Percentiles rank a stretch among this genome's conserved stretches.
phyloP scores from a whole-genome alignment of 2,329 filamentous ascomycete species.

The Plenodomus biglobosus region DNA sequence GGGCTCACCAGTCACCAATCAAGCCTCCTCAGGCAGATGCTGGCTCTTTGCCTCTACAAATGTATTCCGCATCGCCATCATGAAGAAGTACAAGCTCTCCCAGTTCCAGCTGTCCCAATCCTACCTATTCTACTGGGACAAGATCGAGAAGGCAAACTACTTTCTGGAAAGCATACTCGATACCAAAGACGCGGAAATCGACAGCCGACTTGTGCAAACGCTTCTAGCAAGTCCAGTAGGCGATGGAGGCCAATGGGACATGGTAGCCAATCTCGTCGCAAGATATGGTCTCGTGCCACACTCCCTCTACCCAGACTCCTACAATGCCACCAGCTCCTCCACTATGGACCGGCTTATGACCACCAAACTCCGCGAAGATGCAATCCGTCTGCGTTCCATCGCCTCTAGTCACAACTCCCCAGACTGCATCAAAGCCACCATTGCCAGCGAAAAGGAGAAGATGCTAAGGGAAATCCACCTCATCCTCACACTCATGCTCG shows the following conservation, averaged over 20 bases:
- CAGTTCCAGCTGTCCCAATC: slow-evolving; percentile 84
- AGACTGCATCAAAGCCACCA: slow-evolving; percentile 43
- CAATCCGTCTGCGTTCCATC: slow-evolving; percentile 68
- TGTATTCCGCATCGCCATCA: slow-evolving; percentile 83
- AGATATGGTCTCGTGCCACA: slow-evolving; percentile 91
- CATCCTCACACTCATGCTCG: slow-evolving; percentile 79
- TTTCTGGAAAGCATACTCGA: slow-evolving; percentile 83
- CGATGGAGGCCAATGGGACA: slow-evolving; percentile 90
- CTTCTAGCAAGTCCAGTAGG: slow-evolving; percentile 68
- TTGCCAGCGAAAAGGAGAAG: slow-evolving; percentile 62
- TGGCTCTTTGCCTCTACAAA: slow-evolving; percentile 95
- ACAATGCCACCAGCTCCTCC: slow-evolving; percentile 71
- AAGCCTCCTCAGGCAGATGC: slow-evolving; percentile 78
- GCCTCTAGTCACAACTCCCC: slow-evolving; percentile 43
- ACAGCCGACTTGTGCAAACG: slow-evolving; percentile 70
- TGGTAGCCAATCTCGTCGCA: slow-evolving; percentile 82
- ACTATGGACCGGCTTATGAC: slow-evolving; percentile 74
- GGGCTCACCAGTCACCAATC: slow-evolving; percentile 81
- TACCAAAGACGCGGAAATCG: slow-evolving; percentile 69
- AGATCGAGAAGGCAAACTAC: slow-evolving; percentile 87
- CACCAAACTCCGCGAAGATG: slow-evolving; percentile 84
- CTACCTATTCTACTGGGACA: slow-evolving; percentile 92
- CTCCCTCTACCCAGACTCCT: slow-evolving; percentile 76
- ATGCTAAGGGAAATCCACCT: slow-evolving; percentile 81
- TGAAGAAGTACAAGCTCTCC: slow-evolving; percentile 77